phyloP scores from a whole-genome alignment of 1,284 basidiomycete genomes.

The Puccinia coronata region DNA sequence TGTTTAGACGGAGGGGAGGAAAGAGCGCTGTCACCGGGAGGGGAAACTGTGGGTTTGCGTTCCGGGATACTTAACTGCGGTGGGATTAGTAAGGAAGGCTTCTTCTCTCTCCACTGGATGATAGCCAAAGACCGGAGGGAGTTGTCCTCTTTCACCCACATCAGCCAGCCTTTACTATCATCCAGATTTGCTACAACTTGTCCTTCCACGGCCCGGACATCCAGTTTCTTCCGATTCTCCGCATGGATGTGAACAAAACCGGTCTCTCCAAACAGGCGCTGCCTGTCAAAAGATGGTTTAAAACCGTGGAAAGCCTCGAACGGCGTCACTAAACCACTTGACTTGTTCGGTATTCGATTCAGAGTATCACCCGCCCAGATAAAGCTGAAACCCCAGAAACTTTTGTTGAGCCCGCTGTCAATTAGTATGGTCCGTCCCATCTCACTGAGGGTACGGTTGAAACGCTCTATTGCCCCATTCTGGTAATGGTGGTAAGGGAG shows the following conservation, averaged over 20 bases:
- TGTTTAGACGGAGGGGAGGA: too few relatives aligned
- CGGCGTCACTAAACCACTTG: background rate
- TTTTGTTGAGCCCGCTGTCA: background rate
- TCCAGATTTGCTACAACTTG: background rate
- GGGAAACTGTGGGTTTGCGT: too few relatives aligned
- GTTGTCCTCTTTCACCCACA: background rate
- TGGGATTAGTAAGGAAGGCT: too few relatives aligned
- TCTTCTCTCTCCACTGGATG: too few relatives aligned
- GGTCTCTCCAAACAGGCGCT: background rate
- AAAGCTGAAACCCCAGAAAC: conserved; percentile 8
- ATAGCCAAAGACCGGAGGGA: too few relatives aligned
- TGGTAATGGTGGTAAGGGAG: too few relatives aligned
- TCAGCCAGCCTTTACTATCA: background rate
- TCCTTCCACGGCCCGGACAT: background rate
- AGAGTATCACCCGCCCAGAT: background rate
- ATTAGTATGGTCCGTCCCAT: conserved; percentile 4
- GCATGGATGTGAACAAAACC: too few relatives aligned
- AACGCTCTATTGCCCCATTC: background rate
- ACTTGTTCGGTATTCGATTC: background rate
- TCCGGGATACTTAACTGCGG: too few relatives aligned
- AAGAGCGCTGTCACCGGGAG: too few relatives aligned
- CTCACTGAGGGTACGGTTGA: conserved; percentile 12
- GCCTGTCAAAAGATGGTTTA: too few relatives aligned
- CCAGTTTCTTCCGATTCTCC: too few relatives aligned
- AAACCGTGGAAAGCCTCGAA: background rate